Conservation (phyloP, 2,329 filamentous ascomycete genomes). For the Aspergillus aculeatinus region DNA sequence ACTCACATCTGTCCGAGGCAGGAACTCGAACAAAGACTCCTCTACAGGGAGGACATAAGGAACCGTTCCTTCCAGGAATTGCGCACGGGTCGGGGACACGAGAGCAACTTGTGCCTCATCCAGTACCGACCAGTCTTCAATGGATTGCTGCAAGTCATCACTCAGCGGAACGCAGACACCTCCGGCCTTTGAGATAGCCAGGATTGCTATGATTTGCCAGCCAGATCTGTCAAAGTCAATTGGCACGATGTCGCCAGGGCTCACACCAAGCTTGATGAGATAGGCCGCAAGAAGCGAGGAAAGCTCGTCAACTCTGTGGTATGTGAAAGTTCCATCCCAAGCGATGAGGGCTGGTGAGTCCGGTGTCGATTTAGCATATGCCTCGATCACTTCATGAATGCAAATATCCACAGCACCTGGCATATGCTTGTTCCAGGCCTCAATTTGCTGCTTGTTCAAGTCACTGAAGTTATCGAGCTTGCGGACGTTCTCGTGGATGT, state of each 20-base stretch:
- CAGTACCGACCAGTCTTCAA: slow-evolving; percentile 42
- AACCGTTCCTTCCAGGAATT: slow-evolving; percentile 43
- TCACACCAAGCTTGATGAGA: slow-evolving; percentile 30
- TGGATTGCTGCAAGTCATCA: slow-evolving; percentile 28
- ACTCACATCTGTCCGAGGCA: slow-evolving; percentile 21
- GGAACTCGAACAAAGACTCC: slow-evolving; percentile 35
- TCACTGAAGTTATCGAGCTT: slow-evolving; percentile 42
- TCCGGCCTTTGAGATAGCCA: slow-evolving; percentile 33
- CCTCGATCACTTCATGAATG: slow-evolving; percentile 29
- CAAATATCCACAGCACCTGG: slow-evolving; percentile 27
- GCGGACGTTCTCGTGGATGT: slow-evolving; percentile 32
- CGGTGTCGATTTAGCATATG: slow-evolving; percentile 24
- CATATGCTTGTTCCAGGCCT: slow-evolving; percentile 30
- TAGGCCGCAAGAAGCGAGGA: slow-evolving; percentile 35
- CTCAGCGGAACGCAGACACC: slow-evolving; percentile 40
- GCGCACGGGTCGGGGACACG: slow-evolving; percentile 37
- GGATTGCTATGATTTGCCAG: slow-evolving; percentile 30
- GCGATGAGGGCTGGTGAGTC: slow-evolving; percentile 30
- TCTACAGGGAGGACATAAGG: slow-evolving; percentile 40
- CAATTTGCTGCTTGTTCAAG: slow-evolving; percentile 31
- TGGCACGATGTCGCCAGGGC: slow-evolving; percentile 27
- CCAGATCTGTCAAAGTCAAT: slow-evolving; percentile 30
- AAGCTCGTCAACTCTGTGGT: slow-evolving; percentile 32
- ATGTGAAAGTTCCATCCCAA: slow-evolving; percentile 36
- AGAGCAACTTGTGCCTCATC: slow-evolving; percentile 42